Base-by-base conservation (phyloP, 1,284 basidiomycete species). In the Sporisorium scitamineum region DNA sequence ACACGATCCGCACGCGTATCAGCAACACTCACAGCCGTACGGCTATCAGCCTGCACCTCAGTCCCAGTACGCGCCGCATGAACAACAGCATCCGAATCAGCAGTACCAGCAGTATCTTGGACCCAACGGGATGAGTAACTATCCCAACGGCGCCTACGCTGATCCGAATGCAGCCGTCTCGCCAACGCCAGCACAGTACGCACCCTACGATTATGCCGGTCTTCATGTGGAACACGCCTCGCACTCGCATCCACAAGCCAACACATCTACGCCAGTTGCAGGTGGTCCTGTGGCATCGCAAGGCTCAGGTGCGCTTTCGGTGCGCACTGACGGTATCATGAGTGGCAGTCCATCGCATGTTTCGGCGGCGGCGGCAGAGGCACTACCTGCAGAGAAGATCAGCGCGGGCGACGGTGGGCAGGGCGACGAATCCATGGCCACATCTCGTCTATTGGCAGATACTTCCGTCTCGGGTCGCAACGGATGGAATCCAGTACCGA, bases 401-500 rank as follows among this genome's bases (percentile, higher is more conserved):
- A 29, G 32, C n/a, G 58, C 37, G 1, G 45, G 2, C 22, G 51
- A 58, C 9, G 62, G 55, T 26, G 32, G 51, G 2, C 58, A 58
- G 8, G 62, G 59, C 20, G 62, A 71, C 34, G 55, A 71, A 20
- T 55, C 62, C 31, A 61, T 54, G 11, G 50, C 51, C 2, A 56
- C 57, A 3, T 61, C 62, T 5, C 64, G 61, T 22, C 24, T 63
- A 26, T 63, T 64, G n/a, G 64, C 56, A 24, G 70, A 72, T 14
- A 60, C 61, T 14, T 68, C 65, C 20, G 26, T 37, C 9, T 73
- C 70, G 5, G 64, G 70, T 27, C 62, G 60, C 24, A 72, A 57
- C 20, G 65, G 65, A 34, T 73, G 70, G 70, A 68, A 44, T 7
- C 20, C 24, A 3, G 61, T 69, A 7, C 70, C 70, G 0, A 68